These are phyloP conservation scores for Pseudogymnoascus sp. DNA, from an alignment of 2,329 filamentous ascomycete species.

Conservation along the genomic window DNA sequence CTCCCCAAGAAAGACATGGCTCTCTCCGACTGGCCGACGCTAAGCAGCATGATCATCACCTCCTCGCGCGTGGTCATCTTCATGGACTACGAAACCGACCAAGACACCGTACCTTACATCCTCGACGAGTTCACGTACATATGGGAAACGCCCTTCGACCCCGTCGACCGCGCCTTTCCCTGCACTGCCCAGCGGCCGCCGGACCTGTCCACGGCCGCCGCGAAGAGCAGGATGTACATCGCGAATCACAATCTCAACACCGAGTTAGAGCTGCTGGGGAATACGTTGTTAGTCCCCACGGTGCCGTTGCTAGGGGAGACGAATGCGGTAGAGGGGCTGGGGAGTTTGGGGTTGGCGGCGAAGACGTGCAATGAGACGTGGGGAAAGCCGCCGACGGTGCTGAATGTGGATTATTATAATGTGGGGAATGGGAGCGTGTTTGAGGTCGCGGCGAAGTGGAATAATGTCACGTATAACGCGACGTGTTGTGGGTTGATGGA, in stretches of 20 bases:
- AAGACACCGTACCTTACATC: conserved; percentile 72
- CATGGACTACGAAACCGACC: conserved; percentile 75
- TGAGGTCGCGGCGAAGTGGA: conserved; percentile 60
- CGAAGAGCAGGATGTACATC: conserved; percentile 63
- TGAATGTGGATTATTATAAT: conserved; percentile 85
- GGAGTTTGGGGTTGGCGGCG: conserved; percentile 59
- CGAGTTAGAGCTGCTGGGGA: conserved; percentile 59
- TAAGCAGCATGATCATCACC: conserved; percentile 66
- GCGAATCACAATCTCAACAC: conserved; percentile 89
- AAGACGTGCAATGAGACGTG: conserved; percentile 56
- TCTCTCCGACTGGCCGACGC: conserved; percentile 73
- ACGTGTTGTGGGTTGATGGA: conserved; percentile 48
- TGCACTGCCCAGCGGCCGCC: conserved; percentile 75
- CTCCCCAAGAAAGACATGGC: conserved; percentile 65
- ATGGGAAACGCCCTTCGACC: conserved; percentile 85
- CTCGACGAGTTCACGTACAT: conserved; percentile 82
- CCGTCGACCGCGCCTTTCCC: conserved; percentile 56
- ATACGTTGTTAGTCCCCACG: conserved; percentile 63
- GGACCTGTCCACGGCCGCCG: conserved; percentile 45
- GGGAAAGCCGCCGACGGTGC: conserved; percentile 65
- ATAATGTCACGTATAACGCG: conserved; percentile 63
- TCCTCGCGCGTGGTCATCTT: conserved; percentile 71
- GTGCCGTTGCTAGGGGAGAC: conserved; percentile 63
- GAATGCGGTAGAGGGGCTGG: conserved; percentile 58
- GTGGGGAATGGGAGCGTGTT: conserved; percentile 63